phyloP scores from a whole-genome alignment of 257 asterid genomes.

The Vinca minor region DNA sequence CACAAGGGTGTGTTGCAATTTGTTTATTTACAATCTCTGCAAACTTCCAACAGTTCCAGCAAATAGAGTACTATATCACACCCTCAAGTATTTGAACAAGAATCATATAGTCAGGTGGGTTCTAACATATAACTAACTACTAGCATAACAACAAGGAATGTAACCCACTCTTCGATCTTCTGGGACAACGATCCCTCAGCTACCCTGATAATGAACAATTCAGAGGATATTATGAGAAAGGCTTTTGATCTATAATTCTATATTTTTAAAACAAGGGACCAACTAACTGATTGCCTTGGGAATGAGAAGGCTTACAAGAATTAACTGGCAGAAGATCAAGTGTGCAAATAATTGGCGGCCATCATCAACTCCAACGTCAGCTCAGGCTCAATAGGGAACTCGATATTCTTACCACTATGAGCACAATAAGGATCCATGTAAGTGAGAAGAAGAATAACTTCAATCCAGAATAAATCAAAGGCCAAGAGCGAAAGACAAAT shows the following conservation, averaged over 20 bases:
- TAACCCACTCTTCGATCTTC: not conserved
- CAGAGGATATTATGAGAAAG: not conserved
- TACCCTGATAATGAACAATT: constrained; percentile 8
- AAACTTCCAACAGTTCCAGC: constrained; percentile 5
- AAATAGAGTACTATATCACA: not conserved
- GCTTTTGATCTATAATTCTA: not conserved
- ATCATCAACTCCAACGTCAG: constrained; percentile 83
- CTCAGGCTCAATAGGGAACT: constrained; percentile 86
- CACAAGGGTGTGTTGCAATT: constrained; percentile 3
- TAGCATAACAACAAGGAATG: not conserved
- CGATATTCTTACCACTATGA: constrained; percentile 81
- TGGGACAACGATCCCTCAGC: constrained; percentile 3
- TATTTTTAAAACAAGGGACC: not conserved
- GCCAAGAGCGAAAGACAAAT: too few relatives aligned
- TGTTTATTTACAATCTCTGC: constrained; percentile 2
- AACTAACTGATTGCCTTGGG: not conserved
- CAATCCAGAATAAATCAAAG: too few relatives aligned
- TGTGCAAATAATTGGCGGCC: constrained; percentile 86
- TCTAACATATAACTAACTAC: not conserved
- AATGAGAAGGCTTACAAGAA: constrained; percentile 18
- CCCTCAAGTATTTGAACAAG: not conserved
- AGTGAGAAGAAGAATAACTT: not conserved
- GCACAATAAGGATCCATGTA: not conserved
- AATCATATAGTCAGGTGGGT: constrained; percentile 1
- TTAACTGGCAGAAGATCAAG: constrained; percentile 30